These are phyloP conservation scores for Plantago elongata DNA, from an alignment of 257 asterid species.

Conservation along the genomic window DNA sequence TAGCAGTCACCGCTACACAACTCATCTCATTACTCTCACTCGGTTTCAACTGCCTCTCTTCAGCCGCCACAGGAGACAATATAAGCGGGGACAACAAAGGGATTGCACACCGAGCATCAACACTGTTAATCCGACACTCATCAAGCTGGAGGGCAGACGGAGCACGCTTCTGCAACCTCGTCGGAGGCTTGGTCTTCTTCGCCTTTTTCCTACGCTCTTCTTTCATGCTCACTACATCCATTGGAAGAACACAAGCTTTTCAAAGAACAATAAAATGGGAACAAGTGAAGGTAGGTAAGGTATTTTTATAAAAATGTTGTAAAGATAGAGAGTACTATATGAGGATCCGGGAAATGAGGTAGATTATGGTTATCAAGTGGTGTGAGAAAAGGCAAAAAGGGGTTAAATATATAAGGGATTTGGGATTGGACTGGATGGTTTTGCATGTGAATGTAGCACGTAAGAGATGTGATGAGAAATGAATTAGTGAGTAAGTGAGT, in stretches of 20 bases:
- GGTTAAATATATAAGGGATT: neutral
- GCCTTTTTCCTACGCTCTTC: slow-evolving; percentile 4
- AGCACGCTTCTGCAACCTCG: slow-evolving; percentile 24
- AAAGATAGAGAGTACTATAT: neutral
- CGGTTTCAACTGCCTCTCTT: slow-evolving; percentile 1
- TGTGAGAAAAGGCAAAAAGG: neutral
- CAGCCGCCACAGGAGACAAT: slow-evolving; percentile 13
- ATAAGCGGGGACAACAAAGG: slow-evolving; percentile 26
- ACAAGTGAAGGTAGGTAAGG: neutral
- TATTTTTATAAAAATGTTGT: neutral
- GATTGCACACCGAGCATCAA: neutral
- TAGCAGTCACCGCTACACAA: neutral
- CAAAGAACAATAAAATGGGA: neutral
- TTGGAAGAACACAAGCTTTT: neutral
- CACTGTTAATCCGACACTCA: neutral
- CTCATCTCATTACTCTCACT: neutral
- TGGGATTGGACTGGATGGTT: neutral
- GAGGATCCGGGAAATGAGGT: slow-evolving; percentile 16
- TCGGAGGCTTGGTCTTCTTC: slow-evolving; percentile 12
- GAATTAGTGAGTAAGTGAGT: neutral
- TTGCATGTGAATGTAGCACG: slow-evolving; percentile 6
- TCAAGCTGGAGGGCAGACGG: slow-evolving; percentile 21
- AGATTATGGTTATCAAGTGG: slow-evolving; percentile 12
- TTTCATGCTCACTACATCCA: slow-evolving; percentile 16
- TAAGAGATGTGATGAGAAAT: neutral